Base-by-base conservation (phyloP, 768 basidiomycete species). In the Epithele typhae region DNA sequence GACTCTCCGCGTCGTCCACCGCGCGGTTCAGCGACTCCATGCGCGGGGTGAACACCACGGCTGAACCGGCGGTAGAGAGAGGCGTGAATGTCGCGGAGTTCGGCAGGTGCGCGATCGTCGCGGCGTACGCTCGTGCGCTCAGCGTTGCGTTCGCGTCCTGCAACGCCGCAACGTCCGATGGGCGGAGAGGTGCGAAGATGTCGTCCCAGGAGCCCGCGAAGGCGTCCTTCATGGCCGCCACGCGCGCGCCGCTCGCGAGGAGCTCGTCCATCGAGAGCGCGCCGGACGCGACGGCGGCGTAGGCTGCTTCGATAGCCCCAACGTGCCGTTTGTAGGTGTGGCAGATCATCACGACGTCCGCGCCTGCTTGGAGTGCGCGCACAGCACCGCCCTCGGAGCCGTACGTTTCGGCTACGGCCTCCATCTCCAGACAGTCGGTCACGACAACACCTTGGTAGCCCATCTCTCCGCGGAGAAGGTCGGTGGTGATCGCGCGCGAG, bases 341-440 rank as follows among this genome's bases (percentile, higher is more conserved):
- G 51, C 84, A 87, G 34, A 84, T 77, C 85, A 87, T 87, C 3
- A 68, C 81, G n/a, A 87, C 64, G 46, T 87, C 86, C 14, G 79
- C 80, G 3, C 84, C 84, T 0, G 85, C 84, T 39, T 68, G 66
- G 35, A 87, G 57, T 4, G 78, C 75, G 48, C 70, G 59, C 15
- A 84, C 72, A 0, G 82, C 79, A 5, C 81, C 83, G 33, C 68
- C 69, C 45, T 74, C 71, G 3, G 73, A 65, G 5, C 79, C 79
- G 49, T 71, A 66, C 15, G 66, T 65, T 23, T 73, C 68, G 0
- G 78, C 73, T 14, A 87, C 75, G 10, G 86, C 84, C 39, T 81
- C 81, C 85, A 88, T 87, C 64, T 87, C 84, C 19, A 87, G 64
- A 56, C 85, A 87, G 58, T 87, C 85, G 1, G 85, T 86, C 23